Conservation (phyloP, 441 rosid species). For the Erysimum pusillum region DNA sequence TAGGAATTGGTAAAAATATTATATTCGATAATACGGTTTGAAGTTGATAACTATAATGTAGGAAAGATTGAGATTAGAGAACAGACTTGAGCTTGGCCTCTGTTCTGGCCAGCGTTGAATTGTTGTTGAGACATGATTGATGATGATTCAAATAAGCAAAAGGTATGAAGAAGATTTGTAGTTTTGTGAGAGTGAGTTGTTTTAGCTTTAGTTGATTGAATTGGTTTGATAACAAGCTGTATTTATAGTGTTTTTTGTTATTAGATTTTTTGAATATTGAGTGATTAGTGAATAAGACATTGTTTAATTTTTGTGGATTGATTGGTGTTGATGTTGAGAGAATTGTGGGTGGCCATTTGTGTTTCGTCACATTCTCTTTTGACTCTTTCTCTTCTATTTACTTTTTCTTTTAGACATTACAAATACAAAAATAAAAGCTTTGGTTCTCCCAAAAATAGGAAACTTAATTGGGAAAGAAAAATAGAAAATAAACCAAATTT, state of each 20-base stretch:
- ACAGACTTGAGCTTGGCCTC: conserved; percentile 40
- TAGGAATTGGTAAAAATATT: not conserved
- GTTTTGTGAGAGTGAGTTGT: conserved; percentile 14
- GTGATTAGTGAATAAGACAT: conserved; percentile 6
- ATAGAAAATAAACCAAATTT: not conserved
- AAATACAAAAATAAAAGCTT: not conserved
- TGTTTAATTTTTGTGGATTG: conserved; percentile 28
- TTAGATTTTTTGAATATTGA: not conserved
- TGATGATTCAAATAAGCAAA: conserved; percentile 10
- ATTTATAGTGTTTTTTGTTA: conserved; percentile 31
- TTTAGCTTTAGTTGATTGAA: conserved; percentile 34
- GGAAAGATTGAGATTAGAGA: not conserved
- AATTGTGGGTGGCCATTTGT: conserved; percentile 39
- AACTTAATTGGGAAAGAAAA: not conserved
- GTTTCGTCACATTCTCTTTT: conserved; percentile 6
- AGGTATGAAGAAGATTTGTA: not conserved
- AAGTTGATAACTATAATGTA: not conserved
- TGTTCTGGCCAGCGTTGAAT: conserved; percentile 43
- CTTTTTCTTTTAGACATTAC: not conserved
- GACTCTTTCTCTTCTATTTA: conserved; percentile 27
- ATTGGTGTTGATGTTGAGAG: conserved; percentile 34
- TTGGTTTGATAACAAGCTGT: conserved; percentile 10
- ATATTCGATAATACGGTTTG: not conserved
- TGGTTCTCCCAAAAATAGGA: not conserved
- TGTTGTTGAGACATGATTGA: conserved; percentile 47